Evolutionary conservation across 257 asterid species (phyloP).

Genomic region (Jacaranda mimosifolia): DNA sequence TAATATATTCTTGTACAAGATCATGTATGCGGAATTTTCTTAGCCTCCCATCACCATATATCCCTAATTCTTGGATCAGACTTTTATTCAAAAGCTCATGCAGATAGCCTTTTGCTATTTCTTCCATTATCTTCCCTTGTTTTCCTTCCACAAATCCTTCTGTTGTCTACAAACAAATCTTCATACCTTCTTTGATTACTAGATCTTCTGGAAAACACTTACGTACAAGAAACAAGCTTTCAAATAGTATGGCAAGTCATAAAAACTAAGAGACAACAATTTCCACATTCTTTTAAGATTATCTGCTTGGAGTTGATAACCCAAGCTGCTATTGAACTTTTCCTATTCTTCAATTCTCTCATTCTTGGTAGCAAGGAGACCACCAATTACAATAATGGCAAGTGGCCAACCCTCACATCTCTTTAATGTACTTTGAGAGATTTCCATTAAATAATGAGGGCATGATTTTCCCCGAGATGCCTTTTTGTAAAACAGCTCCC

Average conservation of each 20-base stretch:
- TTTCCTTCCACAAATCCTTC: slow-evolving; percentile 40
- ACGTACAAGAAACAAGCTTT: slow-evolving; percentile 18
- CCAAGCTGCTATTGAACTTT: slow-evolving; percentile 38
- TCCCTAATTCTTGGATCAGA: slow-evolving; percentile 28
- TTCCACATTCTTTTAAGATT: not conserved
- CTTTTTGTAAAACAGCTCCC: slow-evolving; percentile 7
- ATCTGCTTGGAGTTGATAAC: slow-evolving; percentile 36
- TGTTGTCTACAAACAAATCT: slow-evolving; percentile 35
- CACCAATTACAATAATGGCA: slow-evolving; percentile 17
- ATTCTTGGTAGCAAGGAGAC: slow-evolving; percentile 1
- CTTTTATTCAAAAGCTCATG: slow-evolving; percentile 36
- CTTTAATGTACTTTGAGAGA: not conserved
- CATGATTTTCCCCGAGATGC: slow-evolving; percentile 33
- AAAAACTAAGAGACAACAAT: slow-evolving; percentile 27
- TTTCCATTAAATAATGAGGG: slow-evolving; percentile 1
- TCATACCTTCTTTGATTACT: not conserved
- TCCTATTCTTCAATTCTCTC: slow-evolving; percentile 20
- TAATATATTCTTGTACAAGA: slow-evolving; percentile 16
- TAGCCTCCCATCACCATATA: not conserved
- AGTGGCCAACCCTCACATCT: slow-evolving; percentile 18
- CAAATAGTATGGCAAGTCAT: slow-evolving; percentile 35
- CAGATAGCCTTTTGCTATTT: slow-evolving; percentile 37
- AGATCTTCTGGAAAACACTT: slow-evolving; percentile 34
- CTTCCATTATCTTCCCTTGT: slow-evolving; percentile 29
- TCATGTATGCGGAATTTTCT: slow-evolving; percentile 31